These are phyloP conservation scores for Cudoniella acicularis DNA, from an alignment of 495 filamentous ascomycete species.

Conservation along the genomic window DNA sequence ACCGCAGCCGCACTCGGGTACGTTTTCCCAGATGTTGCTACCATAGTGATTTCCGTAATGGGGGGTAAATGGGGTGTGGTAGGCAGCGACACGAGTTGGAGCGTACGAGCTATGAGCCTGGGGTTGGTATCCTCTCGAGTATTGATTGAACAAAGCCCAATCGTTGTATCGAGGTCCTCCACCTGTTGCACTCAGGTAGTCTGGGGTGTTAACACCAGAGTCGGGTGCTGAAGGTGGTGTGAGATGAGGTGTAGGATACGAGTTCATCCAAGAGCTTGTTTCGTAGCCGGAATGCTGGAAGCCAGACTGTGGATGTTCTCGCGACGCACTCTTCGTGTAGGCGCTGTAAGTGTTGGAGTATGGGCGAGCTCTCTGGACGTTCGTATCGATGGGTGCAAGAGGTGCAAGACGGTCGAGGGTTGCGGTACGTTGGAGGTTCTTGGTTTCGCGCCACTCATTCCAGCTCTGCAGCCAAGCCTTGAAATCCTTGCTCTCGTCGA, in stretches of 20 bases:
- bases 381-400: conserved; percentile 28
- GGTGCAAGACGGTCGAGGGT: conserved; percentile 30
- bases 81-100: conserved; percentile 13
- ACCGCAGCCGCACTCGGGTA: conserved; percentile 16
- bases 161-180: conserved; percentile 24
- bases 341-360: conserved; percentile 16
- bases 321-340: conserved; percentile 17
- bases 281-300: conserved; percentile 16
- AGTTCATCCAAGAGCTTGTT: conserved; percentile 17
- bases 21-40: conserved; percentile 18
- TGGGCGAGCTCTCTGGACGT: conserved; percentile 22
- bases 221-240: conserved; percentile 29
- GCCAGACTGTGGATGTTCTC: conserved; percentile 17
- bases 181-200: conserved; percentile 25
- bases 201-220: conserved; percentile 25
- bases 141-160: conserved; percentile 23
- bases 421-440: conserved; percentile 42
- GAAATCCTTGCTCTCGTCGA: conserved; percentile 78
- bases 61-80: conserved; percentile 19
- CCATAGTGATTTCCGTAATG: conserved; percentile 17
- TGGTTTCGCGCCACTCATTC: conserved; percentile 70
- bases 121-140: conserved; percentile 14
- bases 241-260: conserved; percentile 22
- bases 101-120: conserved; percentile 17
- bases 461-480: conserved; percentile 79